Evolutionary conservation across 2,329 filamentous ascomycete genomes (phyloP).

Genomic region (Ophiostoma ulmi): DNA sequence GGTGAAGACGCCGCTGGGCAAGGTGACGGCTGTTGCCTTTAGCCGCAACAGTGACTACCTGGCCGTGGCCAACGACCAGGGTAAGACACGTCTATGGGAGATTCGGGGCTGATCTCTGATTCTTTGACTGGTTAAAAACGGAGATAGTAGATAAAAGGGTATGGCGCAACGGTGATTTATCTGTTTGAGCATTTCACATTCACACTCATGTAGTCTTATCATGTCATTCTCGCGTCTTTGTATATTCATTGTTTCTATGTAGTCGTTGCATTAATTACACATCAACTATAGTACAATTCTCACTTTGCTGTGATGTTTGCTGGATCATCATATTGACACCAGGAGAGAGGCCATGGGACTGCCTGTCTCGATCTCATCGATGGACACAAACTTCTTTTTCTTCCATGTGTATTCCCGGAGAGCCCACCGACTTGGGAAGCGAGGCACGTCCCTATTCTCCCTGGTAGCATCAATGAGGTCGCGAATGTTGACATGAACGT

Average conservation of each 20-base stretch:
- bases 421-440: background rate
- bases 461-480: background rate
- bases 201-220: background rate
- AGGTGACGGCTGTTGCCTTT: conserved; percentile 71
- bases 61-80: conserved; percentile 81
- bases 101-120: conserved; percentile 52
- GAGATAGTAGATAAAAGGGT: conserved; percentile 1
- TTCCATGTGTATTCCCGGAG: background rate
- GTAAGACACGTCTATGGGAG: conserved; percentile 88
- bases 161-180: conserved; percentile 11
- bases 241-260: background rate
- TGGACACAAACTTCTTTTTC: background rate
- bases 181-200: conserved; percentile 6
- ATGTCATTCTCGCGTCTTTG: background rate
- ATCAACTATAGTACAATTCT: conserved; percentile 34
- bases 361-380: background rate
- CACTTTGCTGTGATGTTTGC: background rate
- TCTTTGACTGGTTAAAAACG: background rate
- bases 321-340: background rate
- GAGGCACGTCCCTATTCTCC: background rate
- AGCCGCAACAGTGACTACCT: conserved; percentile 61
- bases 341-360: conserved; percentile 7
- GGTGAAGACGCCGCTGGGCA: conserved; percentile 76
- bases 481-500: background rate
- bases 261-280: background rate